phyloP scores from a whole-genome alignment of 768 basidiomycete genomes.

The Tremella mesenterica region DNA sequence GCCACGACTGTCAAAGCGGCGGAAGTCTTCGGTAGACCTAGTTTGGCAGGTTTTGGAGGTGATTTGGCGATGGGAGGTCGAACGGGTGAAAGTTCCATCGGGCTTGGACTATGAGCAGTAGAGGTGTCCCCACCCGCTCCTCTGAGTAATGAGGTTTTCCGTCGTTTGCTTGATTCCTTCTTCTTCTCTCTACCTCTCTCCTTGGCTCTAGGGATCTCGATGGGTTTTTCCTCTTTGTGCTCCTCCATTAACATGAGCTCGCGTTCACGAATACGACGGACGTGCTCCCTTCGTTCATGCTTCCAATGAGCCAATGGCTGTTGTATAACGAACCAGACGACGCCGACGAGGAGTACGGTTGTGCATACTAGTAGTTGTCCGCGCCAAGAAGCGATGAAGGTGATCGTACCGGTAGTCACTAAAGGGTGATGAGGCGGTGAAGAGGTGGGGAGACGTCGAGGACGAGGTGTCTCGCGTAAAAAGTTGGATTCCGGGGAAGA shows the following conservation, averaged over 20 bases:
- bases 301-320: constrained; percentile 18
- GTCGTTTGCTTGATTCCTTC: constrained; percentile 6
- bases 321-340: constrained; percentile 28
- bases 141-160: constrained; percentile 7
- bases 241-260: constrained; percentile 4
- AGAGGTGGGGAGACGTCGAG: constrained; percentile 1
- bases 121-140: background rate
- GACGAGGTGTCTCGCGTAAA: constrained; percentile 1
- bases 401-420: constrained; percentile 24
- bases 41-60: background rate
- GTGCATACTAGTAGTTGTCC: constrained; percentile 35
- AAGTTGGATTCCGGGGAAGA: constrained; percentile 1
- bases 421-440: constrained; percentile 9
- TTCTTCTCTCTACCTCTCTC: constrained; percentile 3
- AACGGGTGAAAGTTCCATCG: constrained; percentile 11
- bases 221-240: background rate
- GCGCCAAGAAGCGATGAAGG: constrained; percentile 36
- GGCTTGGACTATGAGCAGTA: constrained; percentile 1
- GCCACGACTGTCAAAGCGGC: background rate
- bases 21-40: background rate
- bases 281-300: constrained; percentile 12
- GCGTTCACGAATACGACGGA: background rate
- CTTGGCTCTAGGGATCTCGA: background rate
- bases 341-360: constrained; percentile 24
- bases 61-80: background rate